Evolutionary conservation across 495 filamentous ascomycete genomes (phyloP).

Genomic region (Evernia prunastri): DNA sequence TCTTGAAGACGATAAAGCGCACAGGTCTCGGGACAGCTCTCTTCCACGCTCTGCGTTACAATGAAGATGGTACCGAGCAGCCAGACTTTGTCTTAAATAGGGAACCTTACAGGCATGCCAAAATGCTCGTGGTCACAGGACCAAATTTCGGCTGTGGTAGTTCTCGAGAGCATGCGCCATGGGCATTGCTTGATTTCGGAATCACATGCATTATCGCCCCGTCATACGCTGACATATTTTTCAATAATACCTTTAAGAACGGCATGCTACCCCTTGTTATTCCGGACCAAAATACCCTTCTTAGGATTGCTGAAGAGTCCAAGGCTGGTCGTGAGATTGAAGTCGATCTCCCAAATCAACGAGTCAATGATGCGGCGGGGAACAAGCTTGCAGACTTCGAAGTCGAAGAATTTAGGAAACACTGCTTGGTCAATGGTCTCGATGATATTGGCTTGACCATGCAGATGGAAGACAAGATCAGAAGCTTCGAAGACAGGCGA

Average conservation of each 20-base stretch:
- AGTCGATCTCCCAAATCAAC: constrained; percentile 81
- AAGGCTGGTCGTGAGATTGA: constrained; percentile 79
- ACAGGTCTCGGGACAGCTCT: constrained; percentile 84
- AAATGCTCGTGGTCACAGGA: constrained; percentile 90
- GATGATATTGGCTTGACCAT: constrained; percentile 96
- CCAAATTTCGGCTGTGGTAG: constrained; percentile 94
- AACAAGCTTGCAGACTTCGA: constrained; percentile 70
- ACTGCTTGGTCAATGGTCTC: constrained; percentile 89
- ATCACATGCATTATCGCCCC: constrained; percentile 91
- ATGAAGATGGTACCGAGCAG: constrained; percentile 61
- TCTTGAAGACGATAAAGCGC: constrained; percentile 98
- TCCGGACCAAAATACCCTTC: constrained; percentile 56
- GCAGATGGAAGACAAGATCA: constrained; percentile 85
- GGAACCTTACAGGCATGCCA: constrained; percentile 74
- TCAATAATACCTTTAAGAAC: constrained; percentile 99
- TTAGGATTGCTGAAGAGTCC: constrained; percentile 71
- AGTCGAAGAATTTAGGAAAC: constrained; percentile 84
- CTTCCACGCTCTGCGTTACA: constrained; percentile 75
- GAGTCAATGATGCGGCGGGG: constrained; percentile 69
- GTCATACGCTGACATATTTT: constrained; percentile 95
- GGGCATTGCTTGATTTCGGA: constrained; percentile 94
- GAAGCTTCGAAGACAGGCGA: constrained; percentile 70
- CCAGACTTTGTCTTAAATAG: constrained; percentile 84
- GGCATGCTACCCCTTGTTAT: constrained; percentile 91
- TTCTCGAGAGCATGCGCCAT: constrained; percentile 92